Base-by-base conservation (phyloP, 2,329 filamentous ascomycete species). In the Hymenoscyphus albidus region DNA sequence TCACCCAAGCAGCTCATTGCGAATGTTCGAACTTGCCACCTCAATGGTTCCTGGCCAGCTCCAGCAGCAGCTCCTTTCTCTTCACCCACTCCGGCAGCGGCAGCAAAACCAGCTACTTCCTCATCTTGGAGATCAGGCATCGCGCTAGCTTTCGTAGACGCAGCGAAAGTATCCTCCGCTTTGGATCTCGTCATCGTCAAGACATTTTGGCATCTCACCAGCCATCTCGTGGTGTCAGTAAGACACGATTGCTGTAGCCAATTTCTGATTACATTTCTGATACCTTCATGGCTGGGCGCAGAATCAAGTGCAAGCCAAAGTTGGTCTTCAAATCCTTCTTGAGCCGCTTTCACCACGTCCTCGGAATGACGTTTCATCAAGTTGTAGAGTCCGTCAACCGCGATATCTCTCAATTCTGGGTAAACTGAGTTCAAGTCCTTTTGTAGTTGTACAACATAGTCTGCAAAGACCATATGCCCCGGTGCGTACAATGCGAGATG, bases 11-110 rank as follows among this genome's bases (percentile, higher is more conserved):
- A 93, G 70, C 89, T 87, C 86, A 99, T 93, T 13, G 93, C 93
- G 77, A 98, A 98, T 1, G 93, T 93, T 40, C 92, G 88, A 6
- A 97, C 94, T 76, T 99, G 95, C 95, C 95, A 99, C 70, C 93
- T 88, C 66, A 99, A 81, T 14, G 95, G 86, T 75, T 99, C 95
- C 71, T 96, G 93, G 22, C 93, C 88, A 9, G 88, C 79, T 70
- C 79, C 72, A 40, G 80, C 81, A 58, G 79, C 78, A 0, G 77
- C 18, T 31, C 81, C 77, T 57, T 87, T 85, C 48, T 84, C 82
- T 59, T 89, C 84, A 59, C 85, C 85, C 3, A 81, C 84, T 32
- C 87, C 88, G 35, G 83, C 67, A 35, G 88, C 86, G n/a, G 88
- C 86, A 39, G 93, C 93, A 74, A 99, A 98, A 0, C 95, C 95